Evolutionary conservation across 805 yeast genomes (phyloP), one percentile per base, ranked within the genome.

Genomic region (Saturnispora ahearnii): DNA sequence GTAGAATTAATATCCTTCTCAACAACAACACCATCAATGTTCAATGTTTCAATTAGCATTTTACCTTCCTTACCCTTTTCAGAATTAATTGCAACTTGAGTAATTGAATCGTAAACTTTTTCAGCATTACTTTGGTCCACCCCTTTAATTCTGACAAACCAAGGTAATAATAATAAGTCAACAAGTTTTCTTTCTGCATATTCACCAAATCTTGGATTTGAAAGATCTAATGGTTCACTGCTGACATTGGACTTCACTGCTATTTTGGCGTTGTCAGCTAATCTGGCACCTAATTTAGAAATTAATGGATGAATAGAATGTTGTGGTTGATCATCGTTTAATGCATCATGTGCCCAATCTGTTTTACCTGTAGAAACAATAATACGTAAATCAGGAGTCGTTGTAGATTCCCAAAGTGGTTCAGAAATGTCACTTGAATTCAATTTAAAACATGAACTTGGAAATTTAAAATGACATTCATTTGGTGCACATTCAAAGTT

Each of bases 341-440:
- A 71, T 2, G 96, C 87, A 59, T 85, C 85, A 53, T 79, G 91
- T 13, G 67, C 70, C 99, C 99, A 91, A 65, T 91, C 95, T 0
- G 77, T 62, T 56, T 81, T 81, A 10, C 93, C 95, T 0, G 97
- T 89, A 2, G 96, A 84, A 0, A 90, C 81, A 32, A 91, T 67
- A 22, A 88, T 69, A 57, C 90, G 97, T 24, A 84, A 61, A 3
- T 81, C 82, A 41, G 79, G 80, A 1, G 85, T 81, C 54, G 74
- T 76, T 0, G 95, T 81, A 5, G 90, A 73, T 51, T 84, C 82
- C 78, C 85, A 88, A 29, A 89, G 69, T 6, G 75, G 74, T 41
- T 51, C 62, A 28, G 18, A 41, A 48, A 49, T 49, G 13, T 55
- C 62, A 22, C 4, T 57, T 12, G 54, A 52, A 4, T 73, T 74